Evolutionary conservation across 176 grass and related monocot genomes (phyloP).

Genomic region (Lolium perenne): DNA sequence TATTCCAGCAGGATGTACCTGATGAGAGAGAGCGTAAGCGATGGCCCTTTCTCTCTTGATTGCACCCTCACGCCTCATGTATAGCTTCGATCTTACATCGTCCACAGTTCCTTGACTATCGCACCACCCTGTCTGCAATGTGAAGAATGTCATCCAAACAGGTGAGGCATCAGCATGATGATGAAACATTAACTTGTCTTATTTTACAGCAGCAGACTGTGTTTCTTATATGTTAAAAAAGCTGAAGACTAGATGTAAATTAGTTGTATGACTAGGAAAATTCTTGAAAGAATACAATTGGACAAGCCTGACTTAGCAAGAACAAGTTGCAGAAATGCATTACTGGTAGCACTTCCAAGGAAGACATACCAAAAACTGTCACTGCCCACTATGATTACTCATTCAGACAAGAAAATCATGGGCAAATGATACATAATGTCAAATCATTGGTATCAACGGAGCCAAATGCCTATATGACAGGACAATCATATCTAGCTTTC

Average conservation of each 20-base stretch:
- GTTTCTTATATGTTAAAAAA: background rate
- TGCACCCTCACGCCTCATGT: constrained; percentile 81
- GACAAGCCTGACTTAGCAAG: background rate
- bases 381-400: constrained; percentile 13
- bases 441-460: background rate
- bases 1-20: constrained; percentile 53
- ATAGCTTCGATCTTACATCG: constrained; percentile 71
- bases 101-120: constrained; percentile 70
- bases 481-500: background rate
- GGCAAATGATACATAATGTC: no score
- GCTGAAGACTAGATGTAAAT: background rate
- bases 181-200: background rate
- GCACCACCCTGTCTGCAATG: constrained; percentile 83
- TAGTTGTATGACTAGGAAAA: background rate
- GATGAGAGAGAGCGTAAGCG: constrained; percentile 75
- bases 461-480: background rate
- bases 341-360: background rate
- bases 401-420: background rate
- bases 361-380: constrained; percentile 30
- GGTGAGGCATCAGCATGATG: background rate
- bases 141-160: constrained; percentile 27
- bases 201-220: background rate
- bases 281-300: background rate
- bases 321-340: constrained; percentile 19
- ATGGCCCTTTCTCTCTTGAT: constrained; percentile 78